A percentile compares a stretch with the other conserved stretches of the same genome.
phyloP scores from a whole-genome alignment of 495 filamentous ascomycete species.

The Hypoxylon subgilvum region DNA sequence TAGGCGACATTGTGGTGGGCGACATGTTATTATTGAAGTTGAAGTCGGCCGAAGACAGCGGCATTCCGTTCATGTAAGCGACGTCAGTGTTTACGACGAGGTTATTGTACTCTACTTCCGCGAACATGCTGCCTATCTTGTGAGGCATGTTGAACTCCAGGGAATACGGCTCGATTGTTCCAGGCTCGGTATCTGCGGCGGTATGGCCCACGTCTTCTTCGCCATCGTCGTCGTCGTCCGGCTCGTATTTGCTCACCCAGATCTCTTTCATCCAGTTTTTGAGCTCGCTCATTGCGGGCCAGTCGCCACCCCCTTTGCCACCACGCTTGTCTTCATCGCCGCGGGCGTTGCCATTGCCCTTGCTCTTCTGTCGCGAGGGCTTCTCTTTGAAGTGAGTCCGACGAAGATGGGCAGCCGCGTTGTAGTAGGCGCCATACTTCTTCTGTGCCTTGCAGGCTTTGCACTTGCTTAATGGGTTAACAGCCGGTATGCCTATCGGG shows the following conservation, averaged over 20 bases:
- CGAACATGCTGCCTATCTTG: constrained; percentile 26
- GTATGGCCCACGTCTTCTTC: constrained; percentile 45
- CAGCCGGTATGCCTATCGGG: constrained; percentile 51
- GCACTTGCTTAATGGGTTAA: constrained; percentile 78
- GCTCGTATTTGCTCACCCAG: constrained; percentile 48
- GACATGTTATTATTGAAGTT: constrained; percentile 38
- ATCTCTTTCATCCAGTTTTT: constrained; percentile 84
- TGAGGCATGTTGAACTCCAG: constrained; percentile 36
- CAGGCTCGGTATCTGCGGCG: constrained; percentile 13
- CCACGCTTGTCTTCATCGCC: constrained; percentile 66
- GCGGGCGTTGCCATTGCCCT: constrained; percentile 41
- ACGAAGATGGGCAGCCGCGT: constrained; percentile 89
- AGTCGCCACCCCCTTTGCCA: constrained; percentile 82
- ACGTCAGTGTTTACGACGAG: constrained; percentile 36
- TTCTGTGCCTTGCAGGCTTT: constrained; percentile 82
- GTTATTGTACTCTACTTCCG: constrained; percentile 40
- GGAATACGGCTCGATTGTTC: constrained; percentile 21
- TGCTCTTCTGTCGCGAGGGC: constrained; percentile 50
- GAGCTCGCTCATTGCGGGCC: constrained; percentile 78
- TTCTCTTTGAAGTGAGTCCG: constrained; percentile 79
- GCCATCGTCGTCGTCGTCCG: constrained; percentile 37
- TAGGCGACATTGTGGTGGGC: constrained; percentile 33
- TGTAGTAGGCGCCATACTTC: constrained; percentile 91
- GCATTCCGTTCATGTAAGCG: constrained; percentile 39
- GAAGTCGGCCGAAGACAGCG: constrained; percentile 51